Evolutionary conservation across 192 early-diverging fungal species (phyloP).

Genomic region (Umbelopsis vinacea): DNA sequence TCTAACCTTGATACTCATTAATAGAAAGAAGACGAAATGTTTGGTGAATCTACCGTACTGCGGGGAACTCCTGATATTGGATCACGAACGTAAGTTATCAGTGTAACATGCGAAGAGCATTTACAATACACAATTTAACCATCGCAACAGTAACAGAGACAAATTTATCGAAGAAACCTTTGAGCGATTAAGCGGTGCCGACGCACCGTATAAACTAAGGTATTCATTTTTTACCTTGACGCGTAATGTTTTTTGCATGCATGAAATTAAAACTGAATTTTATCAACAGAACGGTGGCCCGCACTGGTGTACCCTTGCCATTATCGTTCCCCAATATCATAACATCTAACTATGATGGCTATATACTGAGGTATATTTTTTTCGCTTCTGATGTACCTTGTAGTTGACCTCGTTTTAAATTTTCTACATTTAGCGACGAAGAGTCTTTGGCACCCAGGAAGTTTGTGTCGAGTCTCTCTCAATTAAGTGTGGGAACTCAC

Average conservation of each 20-base stretch:
- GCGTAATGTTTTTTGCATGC: background rate
- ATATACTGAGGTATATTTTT: background rate
- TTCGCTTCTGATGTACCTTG: background rate
- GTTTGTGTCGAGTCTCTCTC: background rate
- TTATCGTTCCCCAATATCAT: conserved; percentile 7
- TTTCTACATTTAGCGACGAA: background rate
- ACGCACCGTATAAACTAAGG: background rate
- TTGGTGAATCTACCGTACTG: background rate
- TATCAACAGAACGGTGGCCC: background rate
- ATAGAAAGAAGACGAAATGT: background rate
- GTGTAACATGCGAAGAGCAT: background rate
- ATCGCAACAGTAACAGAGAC: conserved; percentile 1
- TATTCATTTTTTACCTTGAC: background rate
- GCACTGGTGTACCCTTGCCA: background rate
- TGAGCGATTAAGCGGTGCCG: background rate
- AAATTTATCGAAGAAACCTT: background rate
- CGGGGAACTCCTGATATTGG: background rate
- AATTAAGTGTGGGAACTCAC: background rate
- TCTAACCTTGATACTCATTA: background rate
- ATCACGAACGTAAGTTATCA: background rate
- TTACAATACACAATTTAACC: background rate
- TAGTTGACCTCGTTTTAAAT: background rate
- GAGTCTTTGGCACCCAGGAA: background rate
- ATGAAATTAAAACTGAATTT: no score
- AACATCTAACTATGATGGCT: background rate